Evolutionary conservation across 2,329 filamentous ascomycete genomes (phyloP).

Genomic region (Hymenotorrendiella dingleyae): DNA sequence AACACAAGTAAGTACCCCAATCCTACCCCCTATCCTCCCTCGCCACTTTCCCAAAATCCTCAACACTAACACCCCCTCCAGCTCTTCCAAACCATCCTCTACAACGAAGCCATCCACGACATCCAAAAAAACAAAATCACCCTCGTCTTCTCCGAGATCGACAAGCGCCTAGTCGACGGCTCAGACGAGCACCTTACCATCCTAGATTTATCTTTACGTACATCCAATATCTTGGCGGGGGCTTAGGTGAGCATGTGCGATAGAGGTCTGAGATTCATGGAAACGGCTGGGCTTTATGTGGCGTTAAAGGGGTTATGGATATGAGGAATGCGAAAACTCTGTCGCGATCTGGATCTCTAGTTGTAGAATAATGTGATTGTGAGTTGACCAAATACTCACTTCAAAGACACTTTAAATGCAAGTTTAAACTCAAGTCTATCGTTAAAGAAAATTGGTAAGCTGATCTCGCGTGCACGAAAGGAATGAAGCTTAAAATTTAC

Average conservation of each 20-base stretch:
- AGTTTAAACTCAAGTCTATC: too few relatives aligned
- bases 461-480: too few relatives aligned
- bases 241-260: constrained; percentile 8
- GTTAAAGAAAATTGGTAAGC: too few relatives aligned
- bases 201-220: constrained; percentile 75
- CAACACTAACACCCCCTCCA: constrained; percentile 30
- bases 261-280: background rate
- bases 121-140: constrained; percentile 87
- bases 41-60: background rate
- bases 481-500: too few relatives aligned
- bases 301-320: background rate
- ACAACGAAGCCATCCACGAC: constrained; percentile 78
- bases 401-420: too few relatives aligned
- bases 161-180: constrained; percentile 91
- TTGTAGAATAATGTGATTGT: too few relatives aligned
- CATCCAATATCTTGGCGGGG: constrained; percentile 61
- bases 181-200: constrained; percentile 92
- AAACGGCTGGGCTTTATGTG: background rate
- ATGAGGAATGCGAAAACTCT: too few relatives aligned
- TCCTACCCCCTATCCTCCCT: background rate
- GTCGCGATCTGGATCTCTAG: too few relatives aligned
- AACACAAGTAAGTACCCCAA: constrained; percentile 64
- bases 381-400: too few relatives aligned
- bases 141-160: constrained; percentile 83
- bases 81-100: constrained; percentile 78